Percentiles rank a stretch among this genome's conserved stretches.
Evolutionary conservation across 2,329 filamentous ascomycete genomes (phyloP).

Genomic region (Cercospora brassicicola): DNA sequence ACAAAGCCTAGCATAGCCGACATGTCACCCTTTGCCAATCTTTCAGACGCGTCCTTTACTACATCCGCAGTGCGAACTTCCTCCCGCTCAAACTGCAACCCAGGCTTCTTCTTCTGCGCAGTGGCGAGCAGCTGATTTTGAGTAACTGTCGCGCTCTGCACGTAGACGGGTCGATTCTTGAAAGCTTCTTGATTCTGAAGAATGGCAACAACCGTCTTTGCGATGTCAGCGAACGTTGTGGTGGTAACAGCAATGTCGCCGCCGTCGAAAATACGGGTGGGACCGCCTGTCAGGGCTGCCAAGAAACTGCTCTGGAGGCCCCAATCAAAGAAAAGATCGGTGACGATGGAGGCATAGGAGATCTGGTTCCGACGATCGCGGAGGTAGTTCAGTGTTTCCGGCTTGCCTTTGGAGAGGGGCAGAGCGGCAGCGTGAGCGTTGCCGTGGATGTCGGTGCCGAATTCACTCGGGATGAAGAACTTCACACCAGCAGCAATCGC

Average conservation of each 20-base stretch:
- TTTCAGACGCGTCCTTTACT: not conserved
- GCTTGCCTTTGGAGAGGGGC: not conserved
- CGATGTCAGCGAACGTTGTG: not conserved
- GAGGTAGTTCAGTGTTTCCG: not conserved
- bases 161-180: not conserved
- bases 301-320: not conserved
- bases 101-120: not conserved
- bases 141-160: not conserved
- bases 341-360: not conserved
- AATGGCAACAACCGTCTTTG: not conserved
- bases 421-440: not conserved
- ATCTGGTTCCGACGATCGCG: not conserved
- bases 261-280: not conserved
- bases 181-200: not conserved
- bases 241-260: not conserved
- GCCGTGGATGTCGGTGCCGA: not conserved
- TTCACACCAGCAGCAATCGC: not conserved
- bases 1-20: not conserved
- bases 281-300: not conserved
- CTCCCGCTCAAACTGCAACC: not conserved
- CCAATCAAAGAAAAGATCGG: not conserved
- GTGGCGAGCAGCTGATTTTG: not conserved
- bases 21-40: not conserved
- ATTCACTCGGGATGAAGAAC: not conserved
- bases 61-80: not conserved